Percentiles rank a stretch among this genome's conserved stretches.
Conservation (phyloP, 2,329 filamentous ascomycete genomes). For the Tympanopsis confertula region DNA sequence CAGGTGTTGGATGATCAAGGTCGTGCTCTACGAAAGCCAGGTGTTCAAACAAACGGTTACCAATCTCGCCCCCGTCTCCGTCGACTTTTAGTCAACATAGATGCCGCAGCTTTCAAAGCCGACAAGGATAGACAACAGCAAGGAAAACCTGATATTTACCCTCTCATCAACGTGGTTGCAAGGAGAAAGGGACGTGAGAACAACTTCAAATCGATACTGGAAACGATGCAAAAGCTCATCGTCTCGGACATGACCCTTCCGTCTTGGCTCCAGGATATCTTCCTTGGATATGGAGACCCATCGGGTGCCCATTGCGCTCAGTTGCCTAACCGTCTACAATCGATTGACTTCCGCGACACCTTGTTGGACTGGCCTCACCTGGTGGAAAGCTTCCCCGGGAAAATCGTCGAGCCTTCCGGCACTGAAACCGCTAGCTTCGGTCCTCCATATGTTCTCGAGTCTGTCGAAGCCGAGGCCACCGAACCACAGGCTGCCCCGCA, state of each 20-base stretch:
- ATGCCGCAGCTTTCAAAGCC: constrained; percentile 63
- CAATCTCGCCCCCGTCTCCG: constrained; percentile 48
- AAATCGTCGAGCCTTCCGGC: constrained; percentile 68
- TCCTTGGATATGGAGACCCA: constrained; percentile 92
- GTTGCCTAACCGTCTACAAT: constrained; percentile 64
- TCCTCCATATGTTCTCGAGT: constrained; percentile 78
- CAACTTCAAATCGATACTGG: constrained; percentile 88
- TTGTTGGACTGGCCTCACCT: constrained; percentile 94
- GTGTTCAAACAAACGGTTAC: constrained; percentile 19
- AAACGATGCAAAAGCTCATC: constrained; percentile 79
- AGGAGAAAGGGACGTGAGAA: constrained; percentile 81
- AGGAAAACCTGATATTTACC: constrained; percentile 56
- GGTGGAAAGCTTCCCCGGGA: constrained; percentile 78
- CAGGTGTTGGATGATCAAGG: constrained; percentile 81
- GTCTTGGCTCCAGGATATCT: constrained; percentile 90
- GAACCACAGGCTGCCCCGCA: constrained; percentile 45
- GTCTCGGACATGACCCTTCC: constrained; percentile 78
- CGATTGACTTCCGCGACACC: constrained; percentile 83
- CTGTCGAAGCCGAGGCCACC: constrained; percentile 39
- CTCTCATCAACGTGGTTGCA: constrained; percentile 73
- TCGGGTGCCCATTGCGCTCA: constrained; percentile 77
- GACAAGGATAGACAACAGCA: constrained; percentile 51
- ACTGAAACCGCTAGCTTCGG: constrained; percentile 63
- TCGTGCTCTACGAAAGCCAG: constrained; percentile 53
- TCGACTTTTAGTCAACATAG: constrained; percentile 63